A percentile compares a stretch with the other conserved stretches of the same genome.
Evolutionary conservation across 371 early-diverging fungal species (phyloP).

Genomic region (Homolaphlyctis polyrhiza): DNA sequence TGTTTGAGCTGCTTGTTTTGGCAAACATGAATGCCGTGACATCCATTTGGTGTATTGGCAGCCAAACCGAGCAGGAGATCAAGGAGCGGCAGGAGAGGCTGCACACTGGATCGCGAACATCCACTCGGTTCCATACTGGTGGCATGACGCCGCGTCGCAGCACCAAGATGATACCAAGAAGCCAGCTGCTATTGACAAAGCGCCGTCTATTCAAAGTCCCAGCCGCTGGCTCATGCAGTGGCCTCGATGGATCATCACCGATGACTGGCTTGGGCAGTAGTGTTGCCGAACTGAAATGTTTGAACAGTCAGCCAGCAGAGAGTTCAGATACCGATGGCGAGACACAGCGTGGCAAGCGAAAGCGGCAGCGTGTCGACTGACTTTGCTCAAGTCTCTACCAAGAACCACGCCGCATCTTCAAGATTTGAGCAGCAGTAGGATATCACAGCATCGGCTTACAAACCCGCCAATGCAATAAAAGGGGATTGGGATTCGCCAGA

Average conservation of each 20-base stretch:
- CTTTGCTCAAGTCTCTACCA: too few relatives aligned
- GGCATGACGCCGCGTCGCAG: background rate
- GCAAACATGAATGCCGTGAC: background rate
- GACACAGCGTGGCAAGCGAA: background rate
- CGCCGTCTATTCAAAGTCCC: background rate
- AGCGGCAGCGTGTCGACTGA: background rate
- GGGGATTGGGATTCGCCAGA: too few relatives aligned
- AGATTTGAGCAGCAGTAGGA: too few relatives aligned
- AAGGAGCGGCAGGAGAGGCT: background rate
- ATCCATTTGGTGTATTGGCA: background rate
- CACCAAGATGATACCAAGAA: background rate
- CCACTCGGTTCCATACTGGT: background rate
- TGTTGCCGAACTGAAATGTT: background rate
- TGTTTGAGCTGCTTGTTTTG: background rate
- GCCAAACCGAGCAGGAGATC: background rate
- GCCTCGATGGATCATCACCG: too few relatives aligned
- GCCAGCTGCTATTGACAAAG: background rate
- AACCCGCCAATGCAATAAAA: too few relatives aligned
- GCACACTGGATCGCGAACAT: background rate
- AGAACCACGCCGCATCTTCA: too few relatives aligned
- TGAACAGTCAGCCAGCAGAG: too few relatives aligned
- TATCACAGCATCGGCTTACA: too few relatives aligned
- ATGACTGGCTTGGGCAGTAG: background rate
- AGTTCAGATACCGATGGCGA: background rate
- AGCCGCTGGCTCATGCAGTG: too few relatives aligned